Evolutionary conservation across 2,329 filamentous ascomycete genomes (phyloP).

Genomic region (Endothia cerciana): DNA sequence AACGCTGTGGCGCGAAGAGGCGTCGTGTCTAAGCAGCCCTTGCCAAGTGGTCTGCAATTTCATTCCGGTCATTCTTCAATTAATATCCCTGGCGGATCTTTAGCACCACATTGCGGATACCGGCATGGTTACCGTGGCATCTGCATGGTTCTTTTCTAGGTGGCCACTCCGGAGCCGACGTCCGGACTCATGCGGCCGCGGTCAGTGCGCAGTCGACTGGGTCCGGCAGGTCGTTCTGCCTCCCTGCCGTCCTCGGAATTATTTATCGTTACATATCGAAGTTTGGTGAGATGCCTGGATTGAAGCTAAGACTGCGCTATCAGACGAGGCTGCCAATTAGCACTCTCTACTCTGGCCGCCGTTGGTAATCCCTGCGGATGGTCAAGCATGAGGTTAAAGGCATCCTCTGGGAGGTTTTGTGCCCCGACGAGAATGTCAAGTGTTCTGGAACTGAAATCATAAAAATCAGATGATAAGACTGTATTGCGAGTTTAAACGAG

Average conservation of each 20-base stretch:
- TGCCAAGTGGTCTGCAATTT: background rate
- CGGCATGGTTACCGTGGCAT: background rate
- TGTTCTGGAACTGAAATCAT: background rate
- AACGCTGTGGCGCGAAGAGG: background rate
- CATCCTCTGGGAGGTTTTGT: background rate
- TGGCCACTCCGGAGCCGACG: background rate
- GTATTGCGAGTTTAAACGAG: constrained; percentile 20
- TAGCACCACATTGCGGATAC: background rate
- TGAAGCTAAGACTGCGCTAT: no score
- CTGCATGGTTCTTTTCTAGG: background rate
- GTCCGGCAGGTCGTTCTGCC: no score
- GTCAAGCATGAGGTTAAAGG: no score
- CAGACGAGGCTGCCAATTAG: no score
- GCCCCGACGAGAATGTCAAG: background rate
- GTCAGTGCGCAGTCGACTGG: no score
- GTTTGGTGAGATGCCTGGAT: no score
- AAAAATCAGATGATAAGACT: background rate
- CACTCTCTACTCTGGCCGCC: no score
- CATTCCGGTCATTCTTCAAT: background rate
- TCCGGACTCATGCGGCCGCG: no score
- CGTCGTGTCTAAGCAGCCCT: background rate
- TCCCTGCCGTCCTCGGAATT: no score
- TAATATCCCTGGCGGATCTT: no score
- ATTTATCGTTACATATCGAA: no score
- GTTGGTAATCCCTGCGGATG: no score